phyloP scores from a whole-genome alignment of 2,329 filamentous ascomycete species.

The Colletotrichum plurivorum region DNA sequence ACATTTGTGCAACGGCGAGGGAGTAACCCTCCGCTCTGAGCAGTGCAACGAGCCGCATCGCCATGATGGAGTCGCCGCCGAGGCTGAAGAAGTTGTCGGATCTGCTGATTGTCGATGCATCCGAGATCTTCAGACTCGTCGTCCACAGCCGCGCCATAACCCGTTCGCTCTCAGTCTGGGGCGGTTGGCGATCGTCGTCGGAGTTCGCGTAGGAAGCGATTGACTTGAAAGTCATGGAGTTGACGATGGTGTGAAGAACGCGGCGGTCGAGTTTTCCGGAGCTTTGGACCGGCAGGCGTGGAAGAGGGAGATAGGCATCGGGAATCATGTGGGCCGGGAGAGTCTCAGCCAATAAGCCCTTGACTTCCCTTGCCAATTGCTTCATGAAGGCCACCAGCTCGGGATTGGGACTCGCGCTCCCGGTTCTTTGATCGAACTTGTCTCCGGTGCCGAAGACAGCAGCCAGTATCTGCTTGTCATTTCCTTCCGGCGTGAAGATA shows the following conservation, averaged over 20 bases:
- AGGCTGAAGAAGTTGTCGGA: constrained; percentile 42
- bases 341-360: background rate
- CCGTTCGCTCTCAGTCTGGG: background rate
- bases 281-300: constrained; percentile 1
- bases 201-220: constrained; percentile 2
- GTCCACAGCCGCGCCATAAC: constrained; percentile 32
- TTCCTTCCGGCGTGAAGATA: constrained; percentile 10
- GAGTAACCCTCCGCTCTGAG: constrained; percentile 41
- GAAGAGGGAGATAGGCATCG: constrained; percentile 13
- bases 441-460: constrained; percentile 9
- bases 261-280: constrained; percentile 30
- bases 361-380: background rate
- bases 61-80: constrained; percentile 45
- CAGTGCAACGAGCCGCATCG: constrained; percentile 44
- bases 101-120: background rate
- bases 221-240: constrained; percentile 18
- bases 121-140: constrained; percentile 21
- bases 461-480: constrained; percentile 19
- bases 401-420: background rate
- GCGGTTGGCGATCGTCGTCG: background rate
- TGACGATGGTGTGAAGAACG: background rate
- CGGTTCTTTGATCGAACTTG: background rate
- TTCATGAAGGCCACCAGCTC: constrained; percentile 8
- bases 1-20: constrained; percentile 37
- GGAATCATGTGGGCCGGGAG: constrained; percentile 25